Evolutionary conservation across 2,329 filamentous ascomycete genomes (phyloP).

Genomic region (Arthroderma uncinatum): DNA sequence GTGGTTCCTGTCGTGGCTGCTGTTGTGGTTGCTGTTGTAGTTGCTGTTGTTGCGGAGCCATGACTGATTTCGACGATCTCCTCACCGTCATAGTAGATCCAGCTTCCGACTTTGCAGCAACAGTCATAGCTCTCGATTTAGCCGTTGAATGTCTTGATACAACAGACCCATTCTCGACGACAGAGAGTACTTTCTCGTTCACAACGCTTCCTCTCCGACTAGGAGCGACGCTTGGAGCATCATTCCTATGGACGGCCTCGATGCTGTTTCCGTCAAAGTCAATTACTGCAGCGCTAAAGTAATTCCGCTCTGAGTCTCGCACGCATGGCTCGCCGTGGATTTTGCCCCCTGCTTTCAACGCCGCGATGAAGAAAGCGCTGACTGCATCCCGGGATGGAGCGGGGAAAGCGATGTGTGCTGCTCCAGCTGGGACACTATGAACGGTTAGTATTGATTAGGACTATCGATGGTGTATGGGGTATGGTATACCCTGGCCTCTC

Average conservation of each 20-base stretch:
- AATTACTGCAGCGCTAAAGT: slow-evolving; percentile 54
- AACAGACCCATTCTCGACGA: slow-evolving; percentile 30
- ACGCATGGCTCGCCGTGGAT: slow-evolving; percentile 47
- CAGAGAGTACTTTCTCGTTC: slow-evolving; percentile 22
- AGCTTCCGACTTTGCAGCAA: slow-evolving; percentile 24
- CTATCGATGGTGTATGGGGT: not conserved
- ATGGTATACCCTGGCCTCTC: slow-evolving; percentile 44
- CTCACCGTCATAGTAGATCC: slow-evolving; percentile 22
- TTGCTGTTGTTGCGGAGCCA: slow-evolving; percentile 16
- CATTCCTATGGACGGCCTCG: slow-evolving; percentile 54
- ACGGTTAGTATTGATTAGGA: slow-evolving; percentile 6
- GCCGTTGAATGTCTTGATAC: slow-evolving; percentile 26
- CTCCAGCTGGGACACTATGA: slow-evolving; percentile 40
- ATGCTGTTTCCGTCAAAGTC: slow-evolving; percentile 79
- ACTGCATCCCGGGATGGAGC: slow-evolving; percentile 56
- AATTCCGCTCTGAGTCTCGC: slow-evolving; percentile 43
- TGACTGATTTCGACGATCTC: slow-evolving; percentile 12
- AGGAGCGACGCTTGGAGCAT: slow-evolving; percentile 8
- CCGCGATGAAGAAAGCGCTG: slow-evolving; percentile 59
- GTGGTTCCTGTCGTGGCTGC: slow-evolving; percentile 14
- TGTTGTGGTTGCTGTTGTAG: slow-evolving; percentile 17
- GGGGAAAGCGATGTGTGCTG: slow-evolving; percentile 55
- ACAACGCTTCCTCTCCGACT: slow-evolving; percentile 20
- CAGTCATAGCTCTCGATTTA: slow-evolving; percentile 21
- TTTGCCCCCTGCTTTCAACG: slow-evolving; percentile 52